These are phyloP conservation scores for Haplographium delicatum DNA, from an alignment of 495 filamentous ascomycete genomes.

Conservation along the genomic window DNA sequence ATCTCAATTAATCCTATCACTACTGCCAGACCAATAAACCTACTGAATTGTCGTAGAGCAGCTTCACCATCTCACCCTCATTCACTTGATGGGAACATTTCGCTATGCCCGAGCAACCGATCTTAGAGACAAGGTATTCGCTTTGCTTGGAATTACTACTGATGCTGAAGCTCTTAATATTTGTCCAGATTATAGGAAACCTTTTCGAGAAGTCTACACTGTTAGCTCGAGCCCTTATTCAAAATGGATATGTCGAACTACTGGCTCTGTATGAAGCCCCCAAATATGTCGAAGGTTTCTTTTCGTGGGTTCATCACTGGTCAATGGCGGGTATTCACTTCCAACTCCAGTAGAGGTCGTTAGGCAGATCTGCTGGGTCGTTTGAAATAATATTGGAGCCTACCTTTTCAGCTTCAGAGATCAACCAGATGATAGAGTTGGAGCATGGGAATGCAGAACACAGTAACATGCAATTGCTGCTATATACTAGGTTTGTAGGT, in stretches of 20 bases:
- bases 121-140: conserved; percentile 13
- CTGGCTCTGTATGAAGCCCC: background rate
- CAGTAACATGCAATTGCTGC: background rate
- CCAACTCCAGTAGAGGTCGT: background rate
- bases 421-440: background rate
- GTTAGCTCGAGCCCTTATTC: background rate
- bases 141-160: conserved; percentile 2
- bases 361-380: background rate
- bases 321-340: background rate
- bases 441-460: background rate
- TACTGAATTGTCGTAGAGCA: background rate
- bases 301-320: conserved; percentile 3
- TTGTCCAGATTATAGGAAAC: background rate
- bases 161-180: background rate
- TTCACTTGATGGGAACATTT: background rate
- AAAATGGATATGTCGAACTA: conserved; percentile 1
- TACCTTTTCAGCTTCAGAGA: background rate
- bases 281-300: background rate
- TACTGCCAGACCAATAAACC: background rate
- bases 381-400: background rate
- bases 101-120: conserved; percentile 1
- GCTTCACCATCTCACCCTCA: background rate
- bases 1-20: no score
- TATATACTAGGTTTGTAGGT: background rate
- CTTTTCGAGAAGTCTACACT: background rate